phyloP scores from a whole-genome alignment of 1,284 basidiomycete genomes.

The Exobasidium cylindrosporum region DNA sequence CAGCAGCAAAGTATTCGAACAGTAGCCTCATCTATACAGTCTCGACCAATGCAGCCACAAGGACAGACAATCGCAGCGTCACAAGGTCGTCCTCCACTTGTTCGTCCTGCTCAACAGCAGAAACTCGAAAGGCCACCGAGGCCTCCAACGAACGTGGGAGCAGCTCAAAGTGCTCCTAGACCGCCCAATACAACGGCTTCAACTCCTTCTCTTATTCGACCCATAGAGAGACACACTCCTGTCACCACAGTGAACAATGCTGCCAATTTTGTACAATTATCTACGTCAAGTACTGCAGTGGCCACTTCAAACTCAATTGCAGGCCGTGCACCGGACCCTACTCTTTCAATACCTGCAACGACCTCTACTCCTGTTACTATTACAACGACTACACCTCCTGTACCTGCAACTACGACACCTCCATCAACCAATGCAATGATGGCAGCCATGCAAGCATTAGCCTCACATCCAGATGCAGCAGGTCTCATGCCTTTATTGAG shows the following conservation, averaged over 20 bases:
- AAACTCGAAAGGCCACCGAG: too few species aligned
- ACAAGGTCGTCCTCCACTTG: too few species aligned
- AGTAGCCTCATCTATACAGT: not conserved
- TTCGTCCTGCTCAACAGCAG: not conserved
- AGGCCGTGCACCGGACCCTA: too few species aligned
- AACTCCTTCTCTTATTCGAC: not conserved
- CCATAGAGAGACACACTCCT: too few species aligned
- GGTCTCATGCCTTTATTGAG: conserved; percentile 41
- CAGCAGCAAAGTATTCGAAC: not conserved
- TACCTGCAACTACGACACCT: not conserved
- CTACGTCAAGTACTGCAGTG: too few species aligned
- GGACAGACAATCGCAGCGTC: not conserved
- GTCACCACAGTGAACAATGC: too few species aligned
- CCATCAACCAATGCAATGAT: conserved; percentile 19
- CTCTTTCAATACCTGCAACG: too few species aligned
- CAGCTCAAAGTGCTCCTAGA: not conserved
- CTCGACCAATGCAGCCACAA: not conserved
- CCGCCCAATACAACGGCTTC: not conserved
- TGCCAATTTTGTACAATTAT: too few species aligned
- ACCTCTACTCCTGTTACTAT: not conserved
- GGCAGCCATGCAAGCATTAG: not conserved
- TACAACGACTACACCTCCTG: not conserved
- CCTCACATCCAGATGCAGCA: conserved; percentile 47
- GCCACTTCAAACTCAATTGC: too few species aligned
- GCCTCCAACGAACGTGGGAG: too few species aligned